Base-by-base conservation (phyloP, 306 rosid genomes). In the Cyclanthera cordifolia region DNA sequence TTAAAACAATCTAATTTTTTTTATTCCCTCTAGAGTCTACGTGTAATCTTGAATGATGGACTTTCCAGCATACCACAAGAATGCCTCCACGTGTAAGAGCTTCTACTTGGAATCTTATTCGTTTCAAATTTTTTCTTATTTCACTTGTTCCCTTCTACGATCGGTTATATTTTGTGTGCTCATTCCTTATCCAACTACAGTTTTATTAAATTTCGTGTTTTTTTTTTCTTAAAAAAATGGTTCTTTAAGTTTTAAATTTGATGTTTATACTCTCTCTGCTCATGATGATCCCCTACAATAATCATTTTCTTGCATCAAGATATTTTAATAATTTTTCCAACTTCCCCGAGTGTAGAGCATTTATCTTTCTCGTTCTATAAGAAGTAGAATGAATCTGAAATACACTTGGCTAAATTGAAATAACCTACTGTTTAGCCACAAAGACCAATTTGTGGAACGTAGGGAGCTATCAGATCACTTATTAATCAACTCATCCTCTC, bases 31-130 rank as follows among this genome's bases (percentile, higher is more conserved):
- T 69, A 92, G 98, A 87, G 84, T 78, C 78, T 92, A 67, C 87
- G 92, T 19, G 90, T 87, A 76, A 85, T 92, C 73, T 87, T 87
- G 96, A 92, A 89, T 47, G 96, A 92, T 80, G 98, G 96, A 81
- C 93, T 92, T 50, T 84, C 98, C 54, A 72, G 79, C 57, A 77
- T 92, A 80, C 98, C 96, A 71, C 79, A 79, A 47, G 86, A 89
- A 74, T 92, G 92, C 82, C 95, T 92, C 83, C 86, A 79, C 52
- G 95, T 87, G 98, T 92, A 82, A 85, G 96, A 76, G 70, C 73
- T 63, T 74, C 59, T 66, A 27, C 71, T 72, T 53, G 30, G 49
- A 70, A 47, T 34, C 10, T 69, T 24, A 24, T 23, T 63, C 27
- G 15, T 37, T 60, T 57, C 23, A 3, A 17, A 12, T 28, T 21